Evolutionary conservation across 1,139 yeast genomes (phyloP), one percentile per base, ranked within the genome.

Genomic region (Schizosaccharomyces versatilis): DNA sequence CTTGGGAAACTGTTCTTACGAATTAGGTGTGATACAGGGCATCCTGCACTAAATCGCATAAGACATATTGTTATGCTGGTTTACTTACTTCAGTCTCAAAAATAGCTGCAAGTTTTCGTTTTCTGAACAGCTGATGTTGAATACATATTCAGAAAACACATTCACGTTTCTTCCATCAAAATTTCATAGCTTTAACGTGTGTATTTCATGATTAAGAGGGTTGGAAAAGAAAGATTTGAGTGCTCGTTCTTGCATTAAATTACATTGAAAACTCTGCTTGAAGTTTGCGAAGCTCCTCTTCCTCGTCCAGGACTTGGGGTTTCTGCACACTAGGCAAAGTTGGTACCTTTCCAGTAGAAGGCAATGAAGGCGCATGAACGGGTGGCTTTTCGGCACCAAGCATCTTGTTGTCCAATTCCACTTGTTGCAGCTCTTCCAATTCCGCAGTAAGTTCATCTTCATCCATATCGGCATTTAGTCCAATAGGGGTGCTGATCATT

Each of bases 401-500:
- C 68, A 76, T 71, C 69, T 72, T 79, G 66, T 69, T 77, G 65
- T 78, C 80, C 53, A 76, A 68, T 58, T 80, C 84, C 69, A 86
- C 95, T 66, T 82, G 88, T 67, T 86, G 88, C 63, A 86, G 73
- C 59, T 80, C 82, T 57, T 86, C 94, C 68, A 90, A 76, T 69
- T 90, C 98, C 62, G 86, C 96, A 67, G 88, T 95, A 61, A 85
- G 86, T 63, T 82, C 93, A 62, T 81, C 86, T 54, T 78, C 76
- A 61, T 81, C 88, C 58, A 80, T 79, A 36, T 76, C 75, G 58
- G 73, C 75, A 57, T 84, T 94, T 54, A 78, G 75, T 56, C 88
- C 90, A 59, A 86, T 75, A 10, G 96, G 95, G 69, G 95, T 78
- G 52, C 95, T 82, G 59, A 90, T 86, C 52, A 98, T 97, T 58